Base-by-base conservation (phyloP, 352 stramenopile species). In the Peronospora farinosa region DNA sequence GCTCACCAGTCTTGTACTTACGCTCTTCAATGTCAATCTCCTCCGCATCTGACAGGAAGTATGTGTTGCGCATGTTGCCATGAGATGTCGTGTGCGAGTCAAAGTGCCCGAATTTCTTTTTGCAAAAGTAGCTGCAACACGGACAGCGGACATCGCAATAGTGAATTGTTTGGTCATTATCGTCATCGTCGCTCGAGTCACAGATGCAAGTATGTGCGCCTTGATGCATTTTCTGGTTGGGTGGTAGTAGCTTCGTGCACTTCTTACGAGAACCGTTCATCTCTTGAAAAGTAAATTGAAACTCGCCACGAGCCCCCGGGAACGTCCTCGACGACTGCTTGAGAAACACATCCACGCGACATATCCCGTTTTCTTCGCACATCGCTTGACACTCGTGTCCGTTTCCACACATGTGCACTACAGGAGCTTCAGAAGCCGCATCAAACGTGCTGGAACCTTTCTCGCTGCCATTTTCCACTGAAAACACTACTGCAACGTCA, bases 31-130 rank as follows among this genome's bases (percentile, higher is more conserved):
- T 50, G 45, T 92, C 77, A 12, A 92, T 78, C 7, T 84, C 65
- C 3, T 69, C 41, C 0, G 63, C 49, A 23, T 88, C 73, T 1
- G 74, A 76, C 3, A 83, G 35, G 38, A 90, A 92, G 41, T 70
- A 75, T 16, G 73, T 90, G 50, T 88, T 86, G 11, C 73, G 62
- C 81, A 90, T 92, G 57, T 92, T 92, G 27, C 78, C 81, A 12
- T 90, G 81, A 0, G 74, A 76, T 1, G 81, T 90, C 21, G 65
- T 66, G 54, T 92, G 78, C 8, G 61, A 17, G 0, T 69, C 76
- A 5, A 51, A 53, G 46, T 92, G 76, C 0, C 73, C 72, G 38
- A 57, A 67, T 23, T 72, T 68, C 38, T 86, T 84, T 6, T 74
- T 67, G 59, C 81, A 92, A 36, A 82, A 87, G 47, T 92, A 88